Evolutionary conservation across 2,329 filamentous ascomycete genomes (phyloP).

Genomic region (Zasmidium citrigriseum): DNA sequence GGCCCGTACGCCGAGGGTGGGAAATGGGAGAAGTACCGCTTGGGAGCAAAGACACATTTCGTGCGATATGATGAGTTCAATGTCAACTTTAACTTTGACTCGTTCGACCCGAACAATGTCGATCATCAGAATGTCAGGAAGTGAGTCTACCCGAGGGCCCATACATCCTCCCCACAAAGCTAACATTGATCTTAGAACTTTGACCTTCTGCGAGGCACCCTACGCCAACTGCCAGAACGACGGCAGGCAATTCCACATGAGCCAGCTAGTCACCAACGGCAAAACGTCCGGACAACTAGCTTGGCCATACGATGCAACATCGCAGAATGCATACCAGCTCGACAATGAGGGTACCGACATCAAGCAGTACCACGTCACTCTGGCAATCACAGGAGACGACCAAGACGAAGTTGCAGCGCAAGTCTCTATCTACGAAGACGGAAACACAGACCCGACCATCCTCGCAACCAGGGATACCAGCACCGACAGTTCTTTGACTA

Average conservation of each 20-base stretch:
- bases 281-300: neutral
- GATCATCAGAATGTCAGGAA: neutral
- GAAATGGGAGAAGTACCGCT: slow-evolving; percentile 2
- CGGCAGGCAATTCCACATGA: slow-evolving; percentile 13
- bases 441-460: too few relatives aligned
- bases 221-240: slow-evolving; percentile 11
- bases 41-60: slow-evolving; percentile 3
- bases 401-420: neutral
- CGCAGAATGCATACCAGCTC: slow-evolving; percentile 6
- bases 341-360: slow-evolving; percentile 7
- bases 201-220: slow-evolving; percentile 4
- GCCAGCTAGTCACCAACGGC: neutral
- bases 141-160: too few relatives aligned
- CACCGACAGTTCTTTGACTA: too few relatives aligned
- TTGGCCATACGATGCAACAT: slow-evolving; percentile 9
- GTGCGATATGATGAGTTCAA: slow-evolving; percentile 11
- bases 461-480: too few relatives aligned
- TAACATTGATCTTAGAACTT: neutral
- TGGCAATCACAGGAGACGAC: slow-evolving; percentile 10
- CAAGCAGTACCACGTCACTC: slow-evolving; percentile 5
- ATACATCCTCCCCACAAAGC: too few relatives aligned
- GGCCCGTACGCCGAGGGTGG: slow-evolving; percentile 2
- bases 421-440: too few relatives aligned
- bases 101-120: slow-evolving; percentile 10
- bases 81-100: slow-evolving; percentile 10